Percentiles rank a stretch among this genome's conserved stretches.
Conservation (phyloP, 768 basidiomycete species). For the Mrakia frigida region DNA sequence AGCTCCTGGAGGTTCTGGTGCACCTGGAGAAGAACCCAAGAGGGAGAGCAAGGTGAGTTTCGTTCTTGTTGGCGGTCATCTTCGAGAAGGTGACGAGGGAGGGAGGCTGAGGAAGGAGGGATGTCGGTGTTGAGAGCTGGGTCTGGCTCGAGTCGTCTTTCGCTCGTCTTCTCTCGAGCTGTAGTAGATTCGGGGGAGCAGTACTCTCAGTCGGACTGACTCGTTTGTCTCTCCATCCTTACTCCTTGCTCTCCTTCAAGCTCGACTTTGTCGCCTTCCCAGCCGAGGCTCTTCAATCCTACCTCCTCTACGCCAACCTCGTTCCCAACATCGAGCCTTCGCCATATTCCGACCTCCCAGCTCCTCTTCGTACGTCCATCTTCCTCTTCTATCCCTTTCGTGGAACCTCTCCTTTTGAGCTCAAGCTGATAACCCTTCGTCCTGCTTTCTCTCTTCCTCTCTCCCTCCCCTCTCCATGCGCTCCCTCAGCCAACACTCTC, state of each 20-base stretch:
- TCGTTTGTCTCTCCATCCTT: neutral
- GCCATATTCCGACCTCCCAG: constrained; percentile 22
- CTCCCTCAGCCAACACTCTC: constrained; percentile 14
- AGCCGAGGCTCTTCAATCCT: neutral
- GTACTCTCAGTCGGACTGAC: neutral
- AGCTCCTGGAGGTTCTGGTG: neutral
- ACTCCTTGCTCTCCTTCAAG: neutral
- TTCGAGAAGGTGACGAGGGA: neutral
- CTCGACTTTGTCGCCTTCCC: constrained; percentile 31
- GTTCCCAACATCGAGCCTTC: constrained; percentile 21
- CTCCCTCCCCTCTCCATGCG: neutral
- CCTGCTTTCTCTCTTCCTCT: neutral
- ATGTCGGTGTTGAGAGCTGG: no score
- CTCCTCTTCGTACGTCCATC: constrained; percentile 18
- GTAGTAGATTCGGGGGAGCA: neutral
- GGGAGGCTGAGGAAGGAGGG: neutral
- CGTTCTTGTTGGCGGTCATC: neutral
- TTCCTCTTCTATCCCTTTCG: neutral
- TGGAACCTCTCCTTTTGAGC: no score
- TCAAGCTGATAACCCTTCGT: neutral
- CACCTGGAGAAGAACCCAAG: neutral
- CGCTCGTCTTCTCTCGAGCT: neutral
- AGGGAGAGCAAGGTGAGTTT: constrained; percentile 24
- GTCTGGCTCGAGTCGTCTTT: neutral
- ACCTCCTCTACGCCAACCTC: constrained; percentile 18